A percentile compares a stretch with the other conserved stretches of the same genome.
phyloP scores from a whole-genome alignment of 2,329 filamentous ascomycete genomes.

The Metarhizium humberi region DNA sequence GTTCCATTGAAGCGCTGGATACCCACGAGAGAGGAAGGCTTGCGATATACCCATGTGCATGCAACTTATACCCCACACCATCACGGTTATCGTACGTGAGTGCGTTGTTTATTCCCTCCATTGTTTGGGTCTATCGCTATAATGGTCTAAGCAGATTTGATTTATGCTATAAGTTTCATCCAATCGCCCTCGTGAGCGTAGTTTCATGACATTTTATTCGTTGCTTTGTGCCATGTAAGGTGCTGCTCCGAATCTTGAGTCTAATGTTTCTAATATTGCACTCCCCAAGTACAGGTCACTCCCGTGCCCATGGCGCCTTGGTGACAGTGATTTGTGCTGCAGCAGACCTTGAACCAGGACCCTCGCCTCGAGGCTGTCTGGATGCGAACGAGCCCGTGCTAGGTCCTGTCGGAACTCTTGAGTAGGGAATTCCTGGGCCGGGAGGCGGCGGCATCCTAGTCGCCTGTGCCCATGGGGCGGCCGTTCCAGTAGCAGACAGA shows the following conservation, averaged over 20 bases:
- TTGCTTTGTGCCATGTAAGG: not conserved
- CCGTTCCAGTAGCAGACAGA: slow-evolving; percentile 22
- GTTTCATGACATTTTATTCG: not conserved
- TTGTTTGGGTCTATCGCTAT: slow-evolving; percentile 8
- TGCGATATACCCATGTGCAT: slow-evolving; percentile 15
- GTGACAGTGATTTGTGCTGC: slow-evolving; percentile 31
- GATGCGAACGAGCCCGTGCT: slow-evolving; percentile 15
- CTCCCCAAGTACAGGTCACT: not conserved
- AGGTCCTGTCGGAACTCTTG: slow-evolving; percentile 23
- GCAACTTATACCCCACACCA: slow-evolving; percentile 20
- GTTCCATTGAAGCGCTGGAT: slow-evolving; percentile 18
- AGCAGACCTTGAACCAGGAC: slow-evolving; percentile 18
- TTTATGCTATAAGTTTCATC: not conserved
- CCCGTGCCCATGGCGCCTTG: slow-evolving; percentile 38
- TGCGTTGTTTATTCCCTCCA: slow-evolving; percentile 6
- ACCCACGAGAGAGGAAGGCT: slow-evolving; percentile 18
- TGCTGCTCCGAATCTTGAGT: too few relatives aligned
- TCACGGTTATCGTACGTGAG: slow-evolving; percentile 4
- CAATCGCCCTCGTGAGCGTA: not conserved
- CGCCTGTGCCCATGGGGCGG: slow-evolving; percentile 35
- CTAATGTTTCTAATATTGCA: not conserved
- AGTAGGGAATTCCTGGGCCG: slow-evolving; percentile 29
- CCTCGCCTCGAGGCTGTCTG: slow-evolving; percentile 12
- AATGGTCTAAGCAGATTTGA: slow-evolving; percentile 6
- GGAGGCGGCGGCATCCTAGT: slow-evolving; percentile 27